Base-by-base conservation (phyloP, 2,329 filamentous ascomycete genomes). In the Aaosphaeria arxii region DNA sequence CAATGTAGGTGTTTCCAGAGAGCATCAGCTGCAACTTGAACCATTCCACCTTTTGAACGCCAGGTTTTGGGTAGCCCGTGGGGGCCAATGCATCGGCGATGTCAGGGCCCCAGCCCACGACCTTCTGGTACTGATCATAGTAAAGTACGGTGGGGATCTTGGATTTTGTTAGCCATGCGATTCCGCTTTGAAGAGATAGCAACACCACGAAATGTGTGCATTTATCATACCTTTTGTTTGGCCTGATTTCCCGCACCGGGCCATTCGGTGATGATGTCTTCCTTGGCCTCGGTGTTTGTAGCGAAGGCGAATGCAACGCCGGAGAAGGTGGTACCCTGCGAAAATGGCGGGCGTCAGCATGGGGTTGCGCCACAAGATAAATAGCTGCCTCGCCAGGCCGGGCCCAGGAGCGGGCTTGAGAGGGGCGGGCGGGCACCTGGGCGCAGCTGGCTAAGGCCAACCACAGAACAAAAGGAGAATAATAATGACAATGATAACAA, bases 1-100 rank as follows among this genome's bases (percentile, higher is more conserved):
- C 94, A 68, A 97, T 97, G 73, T 97, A 97, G 40, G 94, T 97
- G 79, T 97, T 97, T 55, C 94, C 94, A 51, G 91, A 96, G 54
- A 96, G 82, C 94, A 97, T 97, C 48, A 99, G 84, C 76, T 99
- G 94, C 59, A 99, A 82, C 79, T 97, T 97, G 82, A 99, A 97
- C 94, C 94, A 99, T 76, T 97, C 94, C 28, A 97, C 92, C 77
- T 97, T 97, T 74, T 97, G 94, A 59, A 99, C 92, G 56, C 92
- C 92, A 32, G 89, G 89, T 78, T 97, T 97, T 59, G 94, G 94
- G 72, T 97, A 97, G 54, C 94, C 94, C 38, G 94, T 97, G 30
- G 94, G 94, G 45, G 94, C 92, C 56, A 97, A 82, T 55, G 94
- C 94, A 74, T 97, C 92, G 52, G 94, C 90, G 63, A 97, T 97